Conservation (phyloP, 164 flowering plant species). For the Vitis vinifera region ASM3070453v1 NC_081814.1:2413001-2413500, state of each 20-base stretch:
- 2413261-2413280: conserved; percentile 94
- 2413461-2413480: conserved; percentile 85
- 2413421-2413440: conserved; percentile 90
- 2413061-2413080: too few relatives aligned
- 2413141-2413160: too few relatives aligned
- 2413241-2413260: conserved; percentile 91
- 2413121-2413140: too few relatives aligned
- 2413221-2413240: conserved; percentile 74
- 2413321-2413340: conserved; percentile 82
- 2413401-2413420: conserved; percentile 95
- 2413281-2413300: conserved; percentile 77
- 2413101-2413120: too few relatives aligned
- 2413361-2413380: conserved; percentile 85
- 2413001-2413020: too few relatives aligned
- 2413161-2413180: too few relatives aligned
- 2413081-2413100: too few relatives aligned
- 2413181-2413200: too few relatives aligned
- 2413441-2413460: conserved; percentile 89
- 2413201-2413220: neutral
- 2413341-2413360: conserved; percentile 80
- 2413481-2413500: conserved; percentile 84
- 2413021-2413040: too few relatives aligned
- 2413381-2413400: conserved; percentile 80
- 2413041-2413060: too few relatives aligned
- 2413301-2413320: conserved; percentile 89